Conservation (phyloP, 495 filamentous ascomycete genomes). For the Friedmanniomyces endolithicus region DNA sequence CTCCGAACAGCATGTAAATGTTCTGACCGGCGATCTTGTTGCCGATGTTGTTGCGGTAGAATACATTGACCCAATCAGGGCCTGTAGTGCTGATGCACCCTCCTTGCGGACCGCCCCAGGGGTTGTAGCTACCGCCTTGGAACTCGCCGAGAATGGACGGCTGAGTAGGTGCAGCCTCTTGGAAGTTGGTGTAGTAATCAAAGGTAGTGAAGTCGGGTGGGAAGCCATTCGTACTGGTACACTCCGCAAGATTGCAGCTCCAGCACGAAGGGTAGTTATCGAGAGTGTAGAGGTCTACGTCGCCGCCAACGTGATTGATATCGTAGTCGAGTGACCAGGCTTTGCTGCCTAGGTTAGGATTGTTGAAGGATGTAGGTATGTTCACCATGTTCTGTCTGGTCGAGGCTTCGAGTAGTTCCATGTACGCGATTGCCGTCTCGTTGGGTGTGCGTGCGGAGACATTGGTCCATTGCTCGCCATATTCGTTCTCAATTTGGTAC, state of each 20-base stretch:
- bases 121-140: conserved; percentile 52
- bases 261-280: conserved; percentile 53
- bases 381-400: conserved; percentile 42
- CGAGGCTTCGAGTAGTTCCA: conserved; percentile 41
- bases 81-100: conserved; percentile 35
- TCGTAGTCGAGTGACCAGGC: conserved; percentile 36
- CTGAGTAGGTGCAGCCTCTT: conserved; percentile 38
- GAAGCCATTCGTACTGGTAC: conserved; percentile 42
- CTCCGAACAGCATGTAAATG: conserved; percentile 44
- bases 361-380: conserved; percentile 43
- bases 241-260: conserved; percentile 43
- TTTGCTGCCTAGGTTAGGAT: conserved; percentile 34
- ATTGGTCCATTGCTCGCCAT: conserved; percentile 43
- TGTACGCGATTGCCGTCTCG: conserved; percentile 39
- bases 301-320: conserved; percentile 38
- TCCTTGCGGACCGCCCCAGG: conserved; percentile 47
- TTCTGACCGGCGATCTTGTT: conserved; percentile 31
- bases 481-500: conserved; percentile 53
- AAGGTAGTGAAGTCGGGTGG: conserved; percentile 41
- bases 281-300: conserved; percentile 45
- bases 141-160: conserved; percentile 51
- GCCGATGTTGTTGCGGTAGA: conserved; percentile 44
- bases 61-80: conserved; percentile 45
- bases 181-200: conserved; percentile 37
- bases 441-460: conserved; percentile 35